Conservation (phyloP, 345 rosid species). For the Eutrema japonicum region DNA sequence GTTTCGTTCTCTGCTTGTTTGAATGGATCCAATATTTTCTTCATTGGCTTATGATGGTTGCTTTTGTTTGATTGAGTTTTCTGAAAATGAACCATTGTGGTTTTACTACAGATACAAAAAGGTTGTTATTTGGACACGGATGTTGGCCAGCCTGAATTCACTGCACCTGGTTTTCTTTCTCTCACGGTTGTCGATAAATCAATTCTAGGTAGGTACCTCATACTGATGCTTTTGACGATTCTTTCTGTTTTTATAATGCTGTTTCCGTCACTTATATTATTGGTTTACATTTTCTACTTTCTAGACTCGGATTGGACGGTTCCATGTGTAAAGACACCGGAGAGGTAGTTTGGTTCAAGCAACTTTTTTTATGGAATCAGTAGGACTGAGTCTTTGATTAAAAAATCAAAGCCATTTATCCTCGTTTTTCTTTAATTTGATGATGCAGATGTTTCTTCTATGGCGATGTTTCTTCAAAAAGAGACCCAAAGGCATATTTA, state of each 20-base stretch:
- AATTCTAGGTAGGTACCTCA: conserved; percentile 70
- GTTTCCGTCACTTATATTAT: conserved; percentile 13
- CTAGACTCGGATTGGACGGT: conserved; percentile 64
- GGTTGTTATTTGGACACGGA: conserved; percentile 90
- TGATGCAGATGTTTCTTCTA: conserved; percentile 73
- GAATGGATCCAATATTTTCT: neutral
- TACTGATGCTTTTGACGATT: conserved; percentile 1
- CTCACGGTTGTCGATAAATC: conserved; percentile 70
- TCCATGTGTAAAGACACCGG: conserved; percentile 94
- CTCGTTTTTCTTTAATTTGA: conserved; percentile 2
- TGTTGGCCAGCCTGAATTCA: conserved; percentile 95
- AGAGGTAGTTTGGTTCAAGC: conserved; percentile 57
- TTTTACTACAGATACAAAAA: conserved; percentile 62
- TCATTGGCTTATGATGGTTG: conserved; percentile 1
- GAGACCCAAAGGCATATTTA: conserved; percentile 77
- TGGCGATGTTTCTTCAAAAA: conserved; percentile 88
- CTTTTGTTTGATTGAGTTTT: neutral
- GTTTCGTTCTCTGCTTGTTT: neutral
- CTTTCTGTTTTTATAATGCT: conserved; percentile 3
- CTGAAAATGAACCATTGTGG: conserved; percentile 7
- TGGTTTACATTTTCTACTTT: conserved; percentile 23
- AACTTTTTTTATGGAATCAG: neutral
- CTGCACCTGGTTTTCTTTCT: conserved; percentile 87
- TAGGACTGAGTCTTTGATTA: neutral
- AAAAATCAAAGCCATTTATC: neutral